A percentile compares a stretch with the other conserved stretches of the same genome.
Conservation (phyloP, 2,329 filamentous ascomycete genomes). For the Pochonia chlamydosporia region DNA sequence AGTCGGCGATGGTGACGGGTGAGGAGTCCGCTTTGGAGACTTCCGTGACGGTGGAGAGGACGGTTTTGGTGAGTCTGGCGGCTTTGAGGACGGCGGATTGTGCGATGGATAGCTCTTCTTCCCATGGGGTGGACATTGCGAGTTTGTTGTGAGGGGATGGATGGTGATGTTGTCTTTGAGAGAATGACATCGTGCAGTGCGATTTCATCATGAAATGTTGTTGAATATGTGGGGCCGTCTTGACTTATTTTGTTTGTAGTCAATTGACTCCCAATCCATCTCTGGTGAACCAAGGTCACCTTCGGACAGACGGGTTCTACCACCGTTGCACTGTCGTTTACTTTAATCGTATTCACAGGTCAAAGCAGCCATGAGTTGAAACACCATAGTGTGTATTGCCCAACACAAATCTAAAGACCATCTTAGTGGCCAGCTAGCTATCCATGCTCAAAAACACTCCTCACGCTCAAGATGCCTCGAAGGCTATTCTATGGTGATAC, state of each 20-base stretch:
- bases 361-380: no score
- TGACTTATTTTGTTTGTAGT: no score
- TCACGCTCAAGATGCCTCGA: not conserved
- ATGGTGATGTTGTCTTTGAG: no score
- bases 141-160: no score
- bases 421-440: not conserved
- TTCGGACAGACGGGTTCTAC: no score
- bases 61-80: conserved; percentile 48
- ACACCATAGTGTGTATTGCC: not conserved
- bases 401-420: not conserved
- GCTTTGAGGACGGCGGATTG: conserved; percentile 48
- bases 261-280: no score
- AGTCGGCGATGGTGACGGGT: conserved; percentile 59
- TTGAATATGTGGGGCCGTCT: no score
- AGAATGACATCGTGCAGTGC: no score
- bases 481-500: not conserved
- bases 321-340: no score
- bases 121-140: conserved; percentile 12
- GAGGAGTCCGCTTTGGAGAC: conserved; percentile 52
- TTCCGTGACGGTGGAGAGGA: conserved; percentile 36
- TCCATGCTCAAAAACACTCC: not conserved
- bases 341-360: no score
- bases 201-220: no score
- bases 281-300: no score
- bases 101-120: conserved; percentile 26